Base-by-base conservation (phyloP, 495 filamentous ascomycete species). In the Penicillium salamii region DNA sequence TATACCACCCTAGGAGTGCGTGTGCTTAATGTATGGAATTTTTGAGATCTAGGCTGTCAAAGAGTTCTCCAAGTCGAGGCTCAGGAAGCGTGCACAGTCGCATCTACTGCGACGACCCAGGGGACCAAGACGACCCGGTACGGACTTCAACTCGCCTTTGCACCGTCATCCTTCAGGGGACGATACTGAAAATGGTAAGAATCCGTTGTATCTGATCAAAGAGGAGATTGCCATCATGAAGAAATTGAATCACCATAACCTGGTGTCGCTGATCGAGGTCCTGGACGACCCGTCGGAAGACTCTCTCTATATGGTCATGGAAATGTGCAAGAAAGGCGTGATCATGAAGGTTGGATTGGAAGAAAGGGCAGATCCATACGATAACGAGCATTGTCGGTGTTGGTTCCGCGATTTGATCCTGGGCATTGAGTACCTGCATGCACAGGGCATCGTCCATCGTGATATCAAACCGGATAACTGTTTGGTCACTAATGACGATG, bases 221-320 rank as follows among this genome's bases (percentile, higher is more conserved):
- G 89, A 96, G 68, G 93, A 98, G 64, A 95, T 98, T 56, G 93
- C 93, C 19, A 95, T 98, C 62, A 97, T 98, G 89, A 98, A 98
- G 74, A 97, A 98, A 66, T 78, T 98, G 39, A 84, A 97, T 62
- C 93, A 98, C 55, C 83, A 80, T 33, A 98, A 98, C 65, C 72
- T 98, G 32, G 91, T 96, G n/a, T 84, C 85, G 24, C 72, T 98
- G 24, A 87, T 93, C 53, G 93, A 98, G 65, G 93, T 98, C 1
- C 69, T 98, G 26, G 93, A 98, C 63, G 95, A 97, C 58, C 95
- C 93, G 2, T 83, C 88, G 26, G 91, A 97, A 55, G 93, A 98
- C 62, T 95, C 91, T 1, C 70, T 98, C 17, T 98, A 97, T 65
- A 97, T 98, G 89, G 93, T 98, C 4, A 79, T 98, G 62, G 93